Percentiles rank a stretch among this genome's conserved stretches.
Evolutionary conservation across 805 yeast species (phyloP).

Genomic region (Saccharomycopsis fibuligera): DNA sequence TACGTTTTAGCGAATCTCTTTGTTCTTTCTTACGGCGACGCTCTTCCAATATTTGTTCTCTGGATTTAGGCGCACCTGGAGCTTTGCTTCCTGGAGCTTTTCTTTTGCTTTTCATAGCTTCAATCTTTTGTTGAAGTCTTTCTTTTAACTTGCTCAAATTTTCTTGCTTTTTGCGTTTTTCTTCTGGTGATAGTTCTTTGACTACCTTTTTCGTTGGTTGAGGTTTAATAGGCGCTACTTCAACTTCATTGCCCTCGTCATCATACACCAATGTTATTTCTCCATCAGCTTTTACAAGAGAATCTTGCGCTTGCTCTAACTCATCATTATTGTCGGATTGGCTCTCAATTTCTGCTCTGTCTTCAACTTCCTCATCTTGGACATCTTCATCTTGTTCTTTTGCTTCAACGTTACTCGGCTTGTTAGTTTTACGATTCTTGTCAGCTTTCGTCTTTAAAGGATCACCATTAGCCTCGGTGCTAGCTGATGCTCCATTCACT

Average conservation of each 20-base stretch:
- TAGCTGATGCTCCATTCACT: not conserved
- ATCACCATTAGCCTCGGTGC: constrained; percentile 18
- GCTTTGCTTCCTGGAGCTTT: constrained; percentile 85
- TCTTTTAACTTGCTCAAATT: constrained; percentile 65
- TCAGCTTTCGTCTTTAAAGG: no score
- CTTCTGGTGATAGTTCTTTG: constrained; percentile 37
- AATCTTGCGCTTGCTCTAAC: constrained; percentile 27
- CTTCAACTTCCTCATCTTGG: constrained; percentile 24
- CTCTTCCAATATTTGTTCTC: constrained; percentile 72
- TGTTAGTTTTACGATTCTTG: no score
- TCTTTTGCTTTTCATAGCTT: constrained; percentile 64
- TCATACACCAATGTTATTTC: constrained; percentile 49
- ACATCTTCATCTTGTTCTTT: constrained; percentile 29
- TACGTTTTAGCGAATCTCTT: constrained; percentile 29
- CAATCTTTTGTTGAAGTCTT: constrained; percentile 72
- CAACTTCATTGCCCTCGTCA: constrained; percentile 59
- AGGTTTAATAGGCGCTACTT: constrained; percentile 20
- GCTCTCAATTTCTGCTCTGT: constrained; percentile 22
- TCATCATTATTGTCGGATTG: constrained; percentile 21
- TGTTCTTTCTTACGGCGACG: constrained; percentile 41
- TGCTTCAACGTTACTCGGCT: constrained; percentile 15
- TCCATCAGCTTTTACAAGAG: constrained; percentile 21
- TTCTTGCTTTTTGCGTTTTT: constrained; percentile 42
- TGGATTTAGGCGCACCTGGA: constrained; percentile 75
- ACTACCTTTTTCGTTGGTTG: constrained; percentile 28